Conservation (phyloP, 2,329 filamentous ascomycete species). For the Apiospora pterosperma region DNA sequence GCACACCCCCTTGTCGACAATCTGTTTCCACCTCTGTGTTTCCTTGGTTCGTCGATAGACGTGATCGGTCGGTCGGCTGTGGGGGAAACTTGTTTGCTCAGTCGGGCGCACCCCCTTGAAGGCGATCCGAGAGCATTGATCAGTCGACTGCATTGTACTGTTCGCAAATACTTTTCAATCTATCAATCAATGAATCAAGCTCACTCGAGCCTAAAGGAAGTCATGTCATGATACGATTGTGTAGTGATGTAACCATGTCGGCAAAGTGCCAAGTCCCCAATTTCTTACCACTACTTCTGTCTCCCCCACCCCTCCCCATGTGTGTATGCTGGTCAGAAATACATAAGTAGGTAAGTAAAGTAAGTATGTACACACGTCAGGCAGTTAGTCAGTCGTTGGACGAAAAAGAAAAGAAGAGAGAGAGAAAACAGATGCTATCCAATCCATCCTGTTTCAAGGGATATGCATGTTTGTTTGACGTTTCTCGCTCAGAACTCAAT, state of each 20-base stretch:
- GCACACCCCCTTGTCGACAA: slow-evolving; percentile 2
- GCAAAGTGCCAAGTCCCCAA: neutral
- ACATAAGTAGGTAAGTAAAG: neutral
- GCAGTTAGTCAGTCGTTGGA: too few relatives aligned
- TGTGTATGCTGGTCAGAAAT: neutral
- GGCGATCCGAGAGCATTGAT: slow-evolving; percentile 2
- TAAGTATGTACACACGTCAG: too few relatives aligned
- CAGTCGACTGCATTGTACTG: neutral
- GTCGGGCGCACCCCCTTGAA: neutral
- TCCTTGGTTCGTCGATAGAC: slow-evolving; percentile 1
- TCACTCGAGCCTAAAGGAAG: neutral
- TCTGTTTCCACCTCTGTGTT: neutral
- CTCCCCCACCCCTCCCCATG: neutral
- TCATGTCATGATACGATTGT: neutral
- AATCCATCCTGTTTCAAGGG: neutral
- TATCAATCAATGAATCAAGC: neutral
- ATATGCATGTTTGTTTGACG: slow-evolving; percentile 1
- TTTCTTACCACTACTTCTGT: neutral
- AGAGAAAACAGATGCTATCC: neutral
- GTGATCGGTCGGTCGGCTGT: slow-evolving; percentile 1
- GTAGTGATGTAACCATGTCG: neutral
- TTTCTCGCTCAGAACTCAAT: neutral
- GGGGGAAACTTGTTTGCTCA: slow-evolving; percentile 5
- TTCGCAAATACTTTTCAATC: neutral
- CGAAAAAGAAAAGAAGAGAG: neutral